Percentiles rank a stretch among this genome's conserved stretches.
Evolutionary conservation across 805 yeast species (phyloP).

Genomic region (Starmerella lactis-condensi): DNA sequence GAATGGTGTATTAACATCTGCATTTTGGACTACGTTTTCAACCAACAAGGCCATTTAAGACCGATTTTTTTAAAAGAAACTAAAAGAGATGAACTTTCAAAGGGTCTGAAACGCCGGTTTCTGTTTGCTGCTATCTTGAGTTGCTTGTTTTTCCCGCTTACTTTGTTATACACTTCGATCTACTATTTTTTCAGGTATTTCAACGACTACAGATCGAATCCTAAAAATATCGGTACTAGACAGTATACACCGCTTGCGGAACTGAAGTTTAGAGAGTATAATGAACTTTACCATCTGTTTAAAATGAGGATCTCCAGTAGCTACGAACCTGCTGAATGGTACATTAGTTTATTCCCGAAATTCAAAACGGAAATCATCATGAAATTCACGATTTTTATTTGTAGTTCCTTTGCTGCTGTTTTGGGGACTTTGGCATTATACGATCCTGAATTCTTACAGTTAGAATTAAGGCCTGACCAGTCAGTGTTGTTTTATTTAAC

Average conservation of each 20-base stretch:
- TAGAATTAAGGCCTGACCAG: slow-evolving; percentile 66
- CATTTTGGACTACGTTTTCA: slow-evolving; percentile 69
- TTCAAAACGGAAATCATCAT: slow-evolving; percentile 40
- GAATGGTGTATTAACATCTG: slow-evolving; percentile 92
- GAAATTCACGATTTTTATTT: slow-evolving; percentile 49
- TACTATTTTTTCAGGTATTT: slow-evolving; percentile 79
- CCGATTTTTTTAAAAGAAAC: slow-evolving; percentile 50
- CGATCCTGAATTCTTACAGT: slow-evolving; percentile 79
- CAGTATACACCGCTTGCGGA: slow-evolving; percentile 88
- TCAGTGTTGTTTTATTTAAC: slow-evolving; percentile 79
- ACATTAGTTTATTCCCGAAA: slow-evolving; percentile 82
- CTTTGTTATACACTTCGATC: slow-evolving; percentile 63
- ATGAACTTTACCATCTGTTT: slow-evolving; percentile 81
- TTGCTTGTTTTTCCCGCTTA: slow-evolving; percentile 64
- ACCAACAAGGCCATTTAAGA: slow-evolving; percentile 64
- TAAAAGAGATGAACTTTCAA: slow-evolving; percentile 45
- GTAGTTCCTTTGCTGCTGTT: slow-evolving; percentile 81
- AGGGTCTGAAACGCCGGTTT: slow-evolving; percentile 60
- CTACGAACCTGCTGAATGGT: slow-evolving; percentile 58
- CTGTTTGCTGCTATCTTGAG: slow-evolving; percentile 75
- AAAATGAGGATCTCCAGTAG: slow-evolving; percentile 61
- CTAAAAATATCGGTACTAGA: slow-evolving; percentile 61
- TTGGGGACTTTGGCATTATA: slow-evolving; percentile 56
- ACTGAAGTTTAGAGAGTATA: slow-evolving; percentile 87
- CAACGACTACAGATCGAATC: slow-evolving; percentile 79